Conservation (phyloP, 345 rosid species). For the Eucalyptus melliodora region DNA sequence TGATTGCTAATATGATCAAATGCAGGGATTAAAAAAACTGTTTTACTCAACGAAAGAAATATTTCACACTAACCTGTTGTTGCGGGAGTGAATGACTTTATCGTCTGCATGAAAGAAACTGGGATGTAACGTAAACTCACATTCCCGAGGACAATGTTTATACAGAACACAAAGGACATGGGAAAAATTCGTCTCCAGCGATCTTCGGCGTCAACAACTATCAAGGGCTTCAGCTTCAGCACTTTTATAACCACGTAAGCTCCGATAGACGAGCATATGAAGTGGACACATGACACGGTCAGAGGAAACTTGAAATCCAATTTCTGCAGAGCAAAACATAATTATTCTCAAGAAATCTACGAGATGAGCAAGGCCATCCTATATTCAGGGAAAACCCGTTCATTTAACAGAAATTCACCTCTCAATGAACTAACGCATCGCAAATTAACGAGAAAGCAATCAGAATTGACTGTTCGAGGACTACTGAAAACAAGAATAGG, state of each 20-base stretch:
- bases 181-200: conserved; percentile 97
- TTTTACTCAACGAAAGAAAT: background rate
- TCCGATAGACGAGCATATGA: conserved; percentile 94
- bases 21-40: background rate
- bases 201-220: conserved; percentile 83
- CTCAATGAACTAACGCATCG: too few species aligned
- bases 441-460: background rate
- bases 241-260: conserved; percentile 87
- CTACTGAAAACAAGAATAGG: too few species aligned
- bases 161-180: conserved; percentile 94
- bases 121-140: conserved; percentile 95
- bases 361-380: background rate
- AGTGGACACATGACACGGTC: conserved; percentile 87
- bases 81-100: conserved; percentile 98
- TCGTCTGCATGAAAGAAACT: conserved; percentile 99
- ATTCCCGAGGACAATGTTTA: conserved; percentile 94
- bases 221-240: conserved; percentile 83
- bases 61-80: conserved; percentile 64
- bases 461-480: too few species aligned
- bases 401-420: background rate
- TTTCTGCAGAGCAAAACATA: conserved; percentile 35
- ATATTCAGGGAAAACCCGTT: background rate
- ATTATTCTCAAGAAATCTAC: background rate
- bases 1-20: background rate
- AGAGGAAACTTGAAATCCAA: conserved; percentile 96